These are phyloP conservation scores for Penicillium paneum DNA, from an alignment of 2,329 filamentous ascomycete genomes.

Conservation along the genomic window DNA sequence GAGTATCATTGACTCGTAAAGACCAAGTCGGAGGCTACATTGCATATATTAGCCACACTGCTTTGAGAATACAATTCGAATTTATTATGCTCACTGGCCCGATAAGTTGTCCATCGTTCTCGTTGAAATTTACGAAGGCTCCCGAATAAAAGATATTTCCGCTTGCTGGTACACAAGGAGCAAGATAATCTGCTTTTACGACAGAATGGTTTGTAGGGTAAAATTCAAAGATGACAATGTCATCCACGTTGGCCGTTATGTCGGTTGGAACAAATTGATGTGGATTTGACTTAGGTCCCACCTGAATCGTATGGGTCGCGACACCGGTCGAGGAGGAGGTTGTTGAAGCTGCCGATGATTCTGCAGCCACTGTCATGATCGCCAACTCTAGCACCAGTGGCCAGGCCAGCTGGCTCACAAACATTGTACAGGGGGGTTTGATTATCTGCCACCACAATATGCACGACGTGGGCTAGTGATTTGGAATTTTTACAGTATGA, in stretches of 20 bases:
- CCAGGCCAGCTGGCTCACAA: neutral
- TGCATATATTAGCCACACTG: neutral
- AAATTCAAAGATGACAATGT: conserved; percentile 54
- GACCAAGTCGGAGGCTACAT: conserved; percentile 38
- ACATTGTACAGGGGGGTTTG: conserved; percentile 2
- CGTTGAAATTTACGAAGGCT: conserved; percentile 46
- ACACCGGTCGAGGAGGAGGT: conserved; percentile 18
- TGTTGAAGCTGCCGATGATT: neutral
- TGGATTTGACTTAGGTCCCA: conserved; percentile 32
- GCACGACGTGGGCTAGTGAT: neutral
- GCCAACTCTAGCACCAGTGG: conserved; percentile 5
- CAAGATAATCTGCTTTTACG: conserved; percentile 56
- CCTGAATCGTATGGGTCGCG: conserved; percentile 34
- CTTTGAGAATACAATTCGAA: neutral
- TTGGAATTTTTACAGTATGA: neutral
- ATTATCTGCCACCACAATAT: neutral
- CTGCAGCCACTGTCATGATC: neutral
- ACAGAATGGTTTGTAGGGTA: conserved; percentile 64
- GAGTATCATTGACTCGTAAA: conserved; percentile 56
- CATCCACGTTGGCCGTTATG: conserved; percentile 31
- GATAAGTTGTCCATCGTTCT: conserved; percentile 44
- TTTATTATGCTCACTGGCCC: conserved; percentile 28
- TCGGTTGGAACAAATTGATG: conserved; percentile 33
- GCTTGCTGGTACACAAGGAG: conserved; percentile 60
- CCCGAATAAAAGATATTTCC: conserved; percentile 31